A percentile compares a stretch with the other conserved stretches of the same genome.
Conservation (phyloP, 2,329 filamentous ascomycete species). For the Westerdykella ornata region DNA sequence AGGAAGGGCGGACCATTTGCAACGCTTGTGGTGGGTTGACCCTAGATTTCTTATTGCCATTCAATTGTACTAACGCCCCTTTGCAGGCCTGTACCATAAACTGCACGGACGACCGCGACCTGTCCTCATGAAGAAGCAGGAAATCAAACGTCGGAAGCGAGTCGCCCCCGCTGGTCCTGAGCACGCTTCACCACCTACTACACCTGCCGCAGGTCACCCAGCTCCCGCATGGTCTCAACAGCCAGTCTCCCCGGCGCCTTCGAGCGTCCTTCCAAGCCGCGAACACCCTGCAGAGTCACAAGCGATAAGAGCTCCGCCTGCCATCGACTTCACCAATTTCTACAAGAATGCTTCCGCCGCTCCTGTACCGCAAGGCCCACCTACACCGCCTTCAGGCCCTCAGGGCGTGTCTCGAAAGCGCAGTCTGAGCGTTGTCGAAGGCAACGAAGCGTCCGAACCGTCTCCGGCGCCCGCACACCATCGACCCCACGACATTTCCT, state of each 20-base stretch:
- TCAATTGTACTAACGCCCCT: conserved; percentile 9
- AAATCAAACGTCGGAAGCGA: conserved; percentile 92
- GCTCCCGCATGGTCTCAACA: background rate
- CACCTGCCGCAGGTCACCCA: conserved; percentile 8
- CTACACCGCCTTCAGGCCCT: conserved; percentile 8
- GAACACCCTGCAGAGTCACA: background rate
- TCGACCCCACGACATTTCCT: conserved; percentile 31
- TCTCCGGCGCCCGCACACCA: conserved; percentile 20
- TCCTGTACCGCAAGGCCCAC: conserved; percentile 8
- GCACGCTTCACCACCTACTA: conserved; percentile 23
- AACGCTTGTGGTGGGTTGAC: conserved; percentile 82
- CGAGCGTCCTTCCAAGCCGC: background rate
- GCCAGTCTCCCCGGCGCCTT: background rate
- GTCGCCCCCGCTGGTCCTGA: conserved; percentile 70
- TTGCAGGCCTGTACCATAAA: conserved; percentile 86
- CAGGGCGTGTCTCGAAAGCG: conserved; percentile 25
- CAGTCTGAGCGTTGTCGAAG: conserved; percentile 30
- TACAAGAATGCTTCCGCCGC: conserved; percentile 14
- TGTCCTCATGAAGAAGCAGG: conserved; percentile 97
- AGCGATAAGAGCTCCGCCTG: conserved; percentile 20
- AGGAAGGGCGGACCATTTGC: conserved; percentile 92
- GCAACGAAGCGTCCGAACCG: conserved; percentile 14
- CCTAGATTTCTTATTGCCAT: conserved; percentile 1
- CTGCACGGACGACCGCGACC: conserved; percentile 89
- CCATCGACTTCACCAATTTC: conserved; percentile 36